Conservation (phyloP, 1,284 basidiomycete species). For the Rhizoctonia solani region DNA sequence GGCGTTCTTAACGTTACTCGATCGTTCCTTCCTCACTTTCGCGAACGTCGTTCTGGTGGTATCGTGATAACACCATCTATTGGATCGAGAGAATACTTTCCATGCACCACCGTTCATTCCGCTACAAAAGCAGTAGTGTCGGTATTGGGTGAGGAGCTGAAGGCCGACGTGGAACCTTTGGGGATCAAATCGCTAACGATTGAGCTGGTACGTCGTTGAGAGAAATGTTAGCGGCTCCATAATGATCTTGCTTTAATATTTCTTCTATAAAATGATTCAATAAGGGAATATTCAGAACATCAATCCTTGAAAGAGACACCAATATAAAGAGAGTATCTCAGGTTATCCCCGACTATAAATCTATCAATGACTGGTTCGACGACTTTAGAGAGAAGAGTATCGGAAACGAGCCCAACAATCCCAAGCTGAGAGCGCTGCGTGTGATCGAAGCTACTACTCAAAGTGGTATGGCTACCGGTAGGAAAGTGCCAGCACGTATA, state of each 20-base stretch:
- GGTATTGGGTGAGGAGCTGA: background rate
- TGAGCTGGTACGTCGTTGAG: background rate
- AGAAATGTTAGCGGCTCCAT: too few relatives aligned
- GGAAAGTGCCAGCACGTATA: background rate
- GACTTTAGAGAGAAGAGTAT: background rate
- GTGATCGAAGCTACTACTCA: background rate
- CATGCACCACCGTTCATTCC: background rate
- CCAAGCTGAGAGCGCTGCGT: background rate
- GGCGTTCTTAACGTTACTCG: constrained; percentile 30
- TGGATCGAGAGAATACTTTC: background rate
- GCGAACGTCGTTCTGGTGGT: too few relatives aligned
- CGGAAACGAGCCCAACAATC: background rate
- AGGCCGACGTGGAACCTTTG: background rate
- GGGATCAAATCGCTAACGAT: background rate
- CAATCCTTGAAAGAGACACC: background rate
- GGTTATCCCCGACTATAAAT: background rate
- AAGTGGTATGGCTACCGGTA: too few relatives aligned
- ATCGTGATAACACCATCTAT: background rate
- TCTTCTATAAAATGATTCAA: background rate
- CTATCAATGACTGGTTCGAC: background rate
- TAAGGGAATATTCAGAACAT: background rate
- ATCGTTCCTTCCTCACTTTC: constrained; percentile 26
- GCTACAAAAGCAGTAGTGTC: background rate
- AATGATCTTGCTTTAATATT: background rate
- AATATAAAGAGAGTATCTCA: background rate